Evolutionary conservation across 2,329 filamentous ascomycete species (phyloP).

Genomic region (Penicillium italicum): DNA sequence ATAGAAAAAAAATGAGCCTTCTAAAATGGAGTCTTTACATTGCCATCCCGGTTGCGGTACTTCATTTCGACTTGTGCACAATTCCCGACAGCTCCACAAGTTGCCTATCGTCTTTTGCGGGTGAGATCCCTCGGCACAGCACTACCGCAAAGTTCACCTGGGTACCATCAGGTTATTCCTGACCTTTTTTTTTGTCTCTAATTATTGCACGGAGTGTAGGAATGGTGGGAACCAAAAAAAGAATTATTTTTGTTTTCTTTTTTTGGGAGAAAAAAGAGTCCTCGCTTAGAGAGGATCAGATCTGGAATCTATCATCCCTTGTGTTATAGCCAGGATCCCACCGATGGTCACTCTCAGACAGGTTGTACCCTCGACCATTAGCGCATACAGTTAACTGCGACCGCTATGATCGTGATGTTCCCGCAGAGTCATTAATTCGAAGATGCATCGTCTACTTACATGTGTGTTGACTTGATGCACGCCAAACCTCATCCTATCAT

Average conservation of each 20-base stretch:
- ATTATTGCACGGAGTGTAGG: background rate
- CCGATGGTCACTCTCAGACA: conserved; percentile 14
- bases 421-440: background rate
- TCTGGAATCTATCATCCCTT: conserved; percentile 3
- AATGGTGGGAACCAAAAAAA: background rate
- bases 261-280: background rate
- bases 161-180: conserved; percentile 3
- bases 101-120: conserved; percentile 2
- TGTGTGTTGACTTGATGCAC: conserved; percentile 6
- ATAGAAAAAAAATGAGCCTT: conserved; percentile 2
- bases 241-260: background rate
- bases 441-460: background rate
- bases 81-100: conserved; percentile 17
- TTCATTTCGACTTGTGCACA: conserved; percentile 2
- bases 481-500: conserved; percentile 17
- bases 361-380: conserved; percentile 21
- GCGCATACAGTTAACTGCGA: conserved; percentile 22
- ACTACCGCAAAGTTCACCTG: conserved; percentile 13
- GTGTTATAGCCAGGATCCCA: conserved; percentile 6
- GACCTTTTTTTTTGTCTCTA: background rate
- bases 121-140: conserved; percentile 12
- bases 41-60: conserved; percentile 10
- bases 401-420: conserved; percentile 18
- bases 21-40: background rate
- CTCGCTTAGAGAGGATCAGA: background rate